Percentiles rank a stretch among this genome's conserved stretches.
Evolutionary conservation across 192 early-diverging fungal species (phyloP).

Genomic region (Entomortierella chlamydospora): DNA sequence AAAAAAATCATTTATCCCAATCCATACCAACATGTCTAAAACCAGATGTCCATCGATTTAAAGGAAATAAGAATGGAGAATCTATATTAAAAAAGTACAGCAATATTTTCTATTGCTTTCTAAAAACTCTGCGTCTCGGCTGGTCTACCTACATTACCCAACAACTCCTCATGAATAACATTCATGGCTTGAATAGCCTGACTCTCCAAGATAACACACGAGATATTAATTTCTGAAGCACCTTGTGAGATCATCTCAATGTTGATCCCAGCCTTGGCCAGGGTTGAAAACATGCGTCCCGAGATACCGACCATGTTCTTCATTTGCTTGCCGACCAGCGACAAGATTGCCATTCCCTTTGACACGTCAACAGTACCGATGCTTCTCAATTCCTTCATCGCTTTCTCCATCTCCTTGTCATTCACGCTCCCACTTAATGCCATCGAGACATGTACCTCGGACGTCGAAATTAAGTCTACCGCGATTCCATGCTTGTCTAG

Average conservation of each 20-base stretch:
- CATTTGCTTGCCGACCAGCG: constrained; percentile 96
- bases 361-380: constrained; percentile 87
- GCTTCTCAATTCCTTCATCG: constrained; percentile 80
- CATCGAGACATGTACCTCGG: constrained; percentile 94
- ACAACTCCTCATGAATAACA: constrained; percentile 86
- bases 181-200: constrained; percentile 78
- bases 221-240: constrained; percentile 97
- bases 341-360: constrained; percentile 92
- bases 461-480: constrained; percentile 93
- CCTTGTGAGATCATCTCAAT: constrained; percentile 99
- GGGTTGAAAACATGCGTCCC: constrained; percentile 90
- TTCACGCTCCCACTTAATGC: constrained; percentile 69
- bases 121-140: too few species aligned
- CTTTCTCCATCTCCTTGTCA: constrained; percentile 76
- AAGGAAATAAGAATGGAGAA: too few species aligned
- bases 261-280: constrained; percentile 90
- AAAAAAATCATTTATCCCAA: too few species aligned
- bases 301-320: constrained; percentile 95
- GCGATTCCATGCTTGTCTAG: constrained; percentile 90
- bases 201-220: constrained; percentile 88
- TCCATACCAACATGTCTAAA: too few species aligned
- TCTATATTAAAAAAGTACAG: too few species aligned
- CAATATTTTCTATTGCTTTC: too few species aligned
- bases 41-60: too few species aligned
- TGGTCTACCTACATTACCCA: constrained; percentile 35